A percentile compares a stretch with the other conserved stretches of the same genome.
These are phyloP conservation scores for Cytospora schulzeri DNA, from an alignment of 2,329 filamentous ascomycete genomes.

Conservation along the genomic window DNA sequence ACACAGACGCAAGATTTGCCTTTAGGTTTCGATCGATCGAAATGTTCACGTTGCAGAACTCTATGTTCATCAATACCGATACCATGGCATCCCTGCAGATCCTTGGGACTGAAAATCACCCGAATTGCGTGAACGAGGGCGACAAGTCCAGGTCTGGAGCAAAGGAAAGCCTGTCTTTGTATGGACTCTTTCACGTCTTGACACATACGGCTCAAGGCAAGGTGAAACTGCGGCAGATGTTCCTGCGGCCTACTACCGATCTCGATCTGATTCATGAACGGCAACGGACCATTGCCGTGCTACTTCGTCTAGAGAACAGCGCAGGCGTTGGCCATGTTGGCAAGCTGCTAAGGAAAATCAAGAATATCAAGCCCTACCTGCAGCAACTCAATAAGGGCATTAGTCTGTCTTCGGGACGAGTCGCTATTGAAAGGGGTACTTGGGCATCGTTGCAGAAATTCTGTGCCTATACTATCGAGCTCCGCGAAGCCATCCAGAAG, in stretches of 20 bases:
- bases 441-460: conserved; percentile 78
- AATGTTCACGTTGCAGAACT: conserved; percentile 69
- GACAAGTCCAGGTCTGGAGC: conserved; percentile 60
- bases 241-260: conserved; percentile 77
- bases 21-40: conserved; percentile 67
- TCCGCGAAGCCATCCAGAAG: conserved; percentile 65
- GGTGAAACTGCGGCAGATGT: conserved; percentile 71
- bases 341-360: conserved; percentile 68
- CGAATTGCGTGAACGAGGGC: conserved; percentile 76
- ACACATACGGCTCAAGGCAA: conserved; percentile 81
- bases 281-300: conserved; percentile 66
- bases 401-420: conserved; percentile 50
- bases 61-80: conserved; percentile 80
- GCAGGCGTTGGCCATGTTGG: conserved; percentile 56
- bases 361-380: conserved; percentile 72
- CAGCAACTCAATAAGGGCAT: conserved; percentile 76
- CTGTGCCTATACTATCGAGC: conserved; percentile 67
- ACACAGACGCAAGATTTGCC: conserved; percentile 52
- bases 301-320: conserved; percentile 70
- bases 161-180: conserved; percentile 83
- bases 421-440: conserved; percentile 63
- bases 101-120: conserved; percentile 78
- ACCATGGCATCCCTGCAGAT: conserved; percentile 84
- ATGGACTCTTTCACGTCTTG: conserved; percentile 76
- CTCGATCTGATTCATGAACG: conserved; percentile 69